Conservation (phyloP, 371 early-diverging fungal species). For the Syncephalis plumigaleata region DNA sequence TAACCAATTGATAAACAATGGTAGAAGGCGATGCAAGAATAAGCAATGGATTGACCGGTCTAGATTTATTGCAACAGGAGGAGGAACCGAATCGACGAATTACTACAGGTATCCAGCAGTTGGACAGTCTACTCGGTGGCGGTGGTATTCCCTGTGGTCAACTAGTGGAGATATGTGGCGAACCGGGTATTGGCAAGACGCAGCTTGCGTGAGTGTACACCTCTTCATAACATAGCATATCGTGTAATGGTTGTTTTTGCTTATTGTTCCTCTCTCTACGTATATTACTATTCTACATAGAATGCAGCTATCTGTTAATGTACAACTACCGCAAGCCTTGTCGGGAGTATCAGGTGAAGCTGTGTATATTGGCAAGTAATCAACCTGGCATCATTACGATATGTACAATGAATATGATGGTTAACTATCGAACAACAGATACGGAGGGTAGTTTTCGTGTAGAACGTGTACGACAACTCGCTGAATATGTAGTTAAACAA, state of each 20-base stretch:
- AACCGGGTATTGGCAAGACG: slow-evolving; percentile 46
- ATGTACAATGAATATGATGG: neutral
- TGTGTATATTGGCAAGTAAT: slow-evolving; percentile 41
- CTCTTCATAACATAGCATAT: neutral
- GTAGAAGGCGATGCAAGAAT: too few relatives aligned
- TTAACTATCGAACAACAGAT: slow-evolving; percentile 12
- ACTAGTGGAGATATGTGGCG: slow-evolving; percentile 45
- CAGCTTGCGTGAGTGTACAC: slow-evolving; percentile 27
- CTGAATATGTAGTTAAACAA: slow-evolving; percentile 4
- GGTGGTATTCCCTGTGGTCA: slow-evolving; percentile 24
- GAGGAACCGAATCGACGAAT: slow-evolving; percentile 6
- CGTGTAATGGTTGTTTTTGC: neutral
- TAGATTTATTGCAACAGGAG: slow-evolving; percentile 11
- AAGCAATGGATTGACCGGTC: slow-evolving; percentile 1
- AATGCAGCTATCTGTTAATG: slow-evolving; percentile 41
- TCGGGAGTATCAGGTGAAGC: slow-evolving; percentile 31
- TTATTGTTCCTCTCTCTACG: neutral
- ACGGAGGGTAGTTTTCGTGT: slow-evolving; percentile 41
- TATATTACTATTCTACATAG: slow-evolving; percentile 10
- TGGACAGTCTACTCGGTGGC: slow-evolving; percentile 27
- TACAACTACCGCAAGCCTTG: slow-evolving; percentile 15
- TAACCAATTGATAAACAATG: too few relatives aligned
- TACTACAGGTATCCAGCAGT: slow-evolving; percentile 17
- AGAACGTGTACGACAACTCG: slow-evolving; percentile 21
- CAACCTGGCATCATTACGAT: too few relatives aligned